Evolutionary conservation across 2,329 filamentous ascomycete species (phyloP).

Genomic region (Tolypocladium inflatum): DNA sequence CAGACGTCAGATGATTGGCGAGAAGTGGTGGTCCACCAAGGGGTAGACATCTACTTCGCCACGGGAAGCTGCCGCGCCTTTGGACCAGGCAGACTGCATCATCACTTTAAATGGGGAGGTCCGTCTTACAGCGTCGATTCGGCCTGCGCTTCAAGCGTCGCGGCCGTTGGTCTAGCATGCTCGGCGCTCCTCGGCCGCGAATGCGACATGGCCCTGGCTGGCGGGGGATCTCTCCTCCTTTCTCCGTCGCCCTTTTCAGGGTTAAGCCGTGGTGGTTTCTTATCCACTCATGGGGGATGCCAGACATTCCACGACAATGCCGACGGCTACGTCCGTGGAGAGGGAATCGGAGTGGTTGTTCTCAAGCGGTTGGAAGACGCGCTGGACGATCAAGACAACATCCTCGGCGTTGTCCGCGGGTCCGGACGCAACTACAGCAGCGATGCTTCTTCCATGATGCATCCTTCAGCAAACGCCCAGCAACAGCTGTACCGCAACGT

Average conservation of each 20-base stretch:
- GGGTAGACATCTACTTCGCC: constrained; percentile 51
- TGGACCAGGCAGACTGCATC: constrained; percentile 36
- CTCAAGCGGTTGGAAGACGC: constrained; percentile 75
- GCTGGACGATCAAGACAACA: constrained; percentile 64
- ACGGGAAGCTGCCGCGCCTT: constrained; percentile 32
- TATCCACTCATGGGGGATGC: constrained; percentile 44
- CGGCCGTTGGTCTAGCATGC: constrained; percentile 61
- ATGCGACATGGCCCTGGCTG: constrained; percentile 72
- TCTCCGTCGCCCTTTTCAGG: constrained; percentile 50
- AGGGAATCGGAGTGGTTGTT: constrained; percentile 64
- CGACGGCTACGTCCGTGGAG: constrained; percentile 75
- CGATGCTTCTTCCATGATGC: no score
- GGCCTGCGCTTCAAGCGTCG: constrained; percentile 67
- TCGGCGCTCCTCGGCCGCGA: constrained; percentile 61
- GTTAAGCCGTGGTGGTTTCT: constrained; percentile 66
- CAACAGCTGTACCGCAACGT: no score
- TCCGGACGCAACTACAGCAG: no score
- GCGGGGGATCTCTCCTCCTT: constrained; percentile 33
- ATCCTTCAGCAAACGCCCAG: constrained; percentile 41
- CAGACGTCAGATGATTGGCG: constrained; percentile 70
- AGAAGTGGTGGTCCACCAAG: constrained; percentile 63
- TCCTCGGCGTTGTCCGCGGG: constrained; percentile 65
- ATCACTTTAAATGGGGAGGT: no score
- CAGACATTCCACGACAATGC: constrained; percentile 75
- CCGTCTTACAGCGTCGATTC: constrained; percentile 44